A percentile compares a stretch with the other conserved stretches of the same genome.
These are phyloP conservation scores for Cryptococcus hybrid DNA, from an alignment of 1,284 basidiomycete species.

Conservation along the genomic window DNA sequence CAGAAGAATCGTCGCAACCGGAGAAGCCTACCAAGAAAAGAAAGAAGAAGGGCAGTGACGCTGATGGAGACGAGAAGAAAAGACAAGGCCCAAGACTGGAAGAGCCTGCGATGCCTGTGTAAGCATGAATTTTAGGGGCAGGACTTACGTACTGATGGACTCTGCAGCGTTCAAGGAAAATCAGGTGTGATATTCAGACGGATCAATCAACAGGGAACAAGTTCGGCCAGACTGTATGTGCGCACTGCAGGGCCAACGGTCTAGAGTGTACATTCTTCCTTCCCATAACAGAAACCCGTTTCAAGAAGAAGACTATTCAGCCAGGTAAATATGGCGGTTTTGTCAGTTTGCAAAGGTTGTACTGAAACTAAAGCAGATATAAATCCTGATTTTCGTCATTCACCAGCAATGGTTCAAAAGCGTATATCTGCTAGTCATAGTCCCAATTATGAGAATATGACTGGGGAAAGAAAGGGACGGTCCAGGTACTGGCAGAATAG, in stretches of 20 bases:
- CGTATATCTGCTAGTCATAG: not conserved
- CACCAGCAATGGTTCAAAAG: not conserved
- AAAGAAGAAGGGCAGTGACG: slow-evolving; percentile 20
- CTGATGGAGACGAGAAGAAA: slow-evolving; percentile 25
- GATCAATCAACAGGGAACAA: slow-evolving; percentile 11
- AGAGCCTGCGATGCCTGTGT: slow-evolving; percentile 51
- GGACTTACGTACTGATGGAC: not conserved
- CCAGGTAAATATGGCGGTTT: slow-evolving; percentile 52
- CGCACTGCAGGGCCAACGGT: slow-evolving; percentile 63
- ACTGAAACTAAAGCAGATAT: not conserved
- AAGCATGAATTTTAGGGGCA: slow-evolving; percentile 7
- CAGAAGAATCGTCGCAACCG: not conserved
- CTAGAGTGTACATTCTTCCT: slow-evolving; percentile 96
- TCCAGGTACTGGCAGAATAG: slow-evolving; percentile 5
- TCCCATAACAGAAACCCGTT: slow-evolving; percentile 95
- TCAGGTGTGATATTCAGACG: slow-evolving; percentile 55
- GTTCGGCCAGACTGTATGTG: slow-evolving; percentile 38
- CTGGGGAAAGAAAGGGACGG: not conserved
- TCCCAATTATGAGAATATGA: slow-evolving; percentile 5
- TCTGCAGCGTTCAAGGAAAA: slow-evolving; percentile 75
- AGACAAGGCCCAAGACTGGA: slow-evolving; percentile 48
- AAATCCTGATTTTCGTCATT: not conserved
- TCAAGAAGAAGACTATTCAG: slow-evolving; percentile 73
- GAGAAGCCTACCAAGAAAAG: slow-evolving; percentile 27
- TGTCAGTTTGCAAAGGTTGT: slow-evolving; percentile 1